These are phyloP conservation scores for Penicillium hordei DNA, from an alignment of 2,329 filamentous ascomycete genomes.

Conservation along the genomic window DNA sequence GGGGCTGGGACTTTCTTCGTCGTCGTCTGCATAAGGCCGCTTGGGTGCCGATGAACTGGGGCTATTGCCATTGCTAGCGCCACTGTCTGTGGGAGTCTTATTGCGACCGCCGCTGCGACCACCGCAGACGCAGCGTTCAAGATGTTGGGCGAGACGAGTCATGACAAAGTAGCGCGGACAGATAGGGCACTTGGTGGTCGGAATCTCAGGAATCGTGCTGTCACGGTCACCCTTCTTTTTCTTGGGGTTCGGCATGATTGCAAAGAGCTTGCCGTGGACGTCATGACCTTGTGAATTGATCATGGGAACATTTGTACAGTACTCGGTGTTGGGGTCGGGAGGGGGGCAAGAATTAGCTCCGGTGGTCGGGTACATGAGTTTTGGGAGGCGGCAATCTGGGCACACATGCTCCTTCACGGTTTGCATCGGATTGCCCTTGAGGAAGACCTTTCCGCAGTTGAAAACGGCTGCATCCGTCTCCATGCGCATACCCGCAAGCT, in stretches of 20 bases:
- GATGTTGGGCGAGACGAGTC: constrained; percentile 60
- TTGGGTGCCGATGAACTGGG: constrained; percentile 37
- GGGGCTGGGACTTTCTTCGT: constrained; percentile 43
- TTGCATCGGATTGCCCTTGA: constrained; percentile 60
- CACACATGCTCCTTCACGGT: constrained; percentile 61
- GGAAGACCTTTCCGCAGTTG: constrained; percentile 53
- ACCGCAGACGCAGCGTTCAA: constrained; percentile 62
- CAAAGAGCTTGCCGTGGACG: constrained; percentile 57
- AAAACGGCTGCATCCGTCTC: constrained; percentile 55
- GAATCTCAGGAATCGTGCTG: constrained; percentile 31
- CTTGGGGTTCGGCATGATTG: constrained; percentile 50
- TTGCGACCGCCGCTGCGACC: constrained; percentile 49
- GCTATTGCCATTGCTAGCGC: constrained; percentile 43
- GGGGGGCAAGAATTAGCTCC: constrained; percentile 50
- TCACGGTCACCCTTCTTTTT: constrained; percentile 37
- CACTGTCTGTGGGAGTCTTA: constrained; percentile 46
- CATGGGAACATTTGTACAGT: constrained; percentile 61
- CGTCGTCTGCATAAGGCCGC: constrained; percentile 41
- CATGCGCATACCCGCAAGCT: constrained; percentile 38
- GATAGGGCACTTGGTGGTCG: constrained; percentile 54
- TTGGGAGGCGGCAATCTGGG: constrained; percentile 60
- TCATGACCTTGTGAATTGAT: constrained; percentile 59
- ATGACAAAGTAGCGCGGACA: constrained; percentile 63
- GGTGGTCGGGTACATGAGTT: constrained; percentile 57
- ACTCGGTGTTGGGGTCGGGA: constrained; percentile 54